Base-by-base conservation (phyloP, 331 rosid species). In the Dryas integrifolia region DNA sequence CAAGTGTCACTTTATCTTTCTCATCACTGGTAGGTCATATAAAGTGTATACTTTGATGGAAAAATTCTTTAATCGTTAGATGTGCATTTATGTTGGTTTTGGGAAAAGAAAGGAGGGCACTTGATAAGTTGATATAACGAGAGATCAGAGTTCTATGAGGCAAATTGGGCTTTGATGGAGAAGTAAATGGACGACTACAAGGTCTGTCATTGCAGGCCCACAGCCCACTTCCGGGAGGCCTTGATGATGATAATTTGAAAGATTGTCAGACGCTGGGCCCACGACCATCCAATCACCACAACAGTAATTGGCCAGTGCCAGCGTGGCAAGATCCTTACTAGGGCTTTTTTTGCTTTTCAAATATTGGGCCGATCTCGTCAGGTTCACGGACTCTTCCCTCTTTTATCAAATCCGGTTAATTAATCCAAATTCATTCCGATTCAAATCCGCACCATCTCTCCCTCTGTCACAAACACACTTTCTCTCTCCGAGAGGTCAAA, bases 381-480 rank as follows among this genome's bases (percentile, higher is more conserved):
- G 8, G 48, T 65, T 46, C 56, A 12, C 89, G 88, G 92, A 85
- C 78, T 83, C 70, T 51, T 65, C 35, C 51, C 48, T 44, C 5
- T 21, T 64, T 68, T 81, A 85, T 88, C 6, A 76, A 91, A 79
- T 88, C 70, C 64, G 16, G 77, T 85, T 86, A 82, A 84, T 52
- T 51, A 9, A 71, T 72, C 62, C 44, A 47, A 5, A 5, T 74
- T 73, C 57, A 10, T 12, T 63, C 78, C 82, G 87, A 81, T 85
- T 88, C 84, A 88, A 83, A 80, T 88, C 94, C 94, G 89, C 51
- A n/a, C 53, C 79, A 61, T 21, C 57, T 69, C 73, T 11, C 26
- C 43, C 44, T 11, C 24, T 47, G 45, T 44, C 67, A 13, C 68
- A 9, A n/a, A n/a, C 11, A 18, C 47, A 10, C 50, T 51, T 74